A percentile compares a stretch with the other conserved stretches of the same genome.
Evolutionary conservation across 306 rosid genomes (phyloP).

Genomic region (Cucumis cinereus): DNA sequence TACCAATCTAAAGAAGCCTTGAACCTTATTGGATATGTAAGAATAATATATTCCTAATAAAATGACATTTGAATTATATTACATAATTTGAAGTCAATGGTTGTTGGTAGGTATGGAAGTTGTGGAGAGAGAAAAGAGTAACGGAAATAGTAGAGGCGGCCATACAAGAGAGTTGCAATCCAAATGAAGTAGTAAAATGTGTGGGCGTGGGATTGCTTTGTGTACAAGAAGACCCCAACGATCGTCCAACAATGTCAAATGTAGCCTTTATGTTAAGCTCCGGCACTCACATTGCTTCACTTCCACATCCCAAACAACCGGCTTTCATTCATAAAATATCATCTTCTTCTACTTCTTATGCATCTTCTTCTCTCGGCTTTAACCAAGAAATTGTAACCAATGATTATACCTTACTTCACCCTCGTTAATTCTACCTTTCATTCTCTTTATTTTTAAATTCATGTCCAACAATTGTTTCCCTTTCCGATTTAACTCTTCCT

Average conservation of each 20-base stretch:
- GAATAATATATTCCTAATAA: background rate
- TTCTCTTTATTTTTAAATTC: too few relatives aligned
- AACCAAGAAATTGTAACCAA: background rate
- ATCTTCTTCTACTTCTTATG: background rate
- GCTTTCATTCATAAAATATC: conserved; percentile 9
- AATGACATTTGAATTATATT: too few relatives aligned
- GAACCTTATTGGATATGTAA: conserved; percentile 8
- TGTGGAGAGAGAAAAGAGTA: conserved; percentile 12
- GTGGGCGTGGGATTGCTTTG: conserved; percentile 8
- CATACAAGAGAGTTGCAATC: background rate
- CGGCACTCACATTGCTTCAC: background rate
- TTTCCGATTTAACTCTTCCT: too few relatives aligned
- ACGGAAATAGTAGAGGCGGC: conserved; percentile 15
- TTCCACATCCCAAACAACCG: conserved; percentile 9
- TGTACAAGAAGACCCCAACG: conserved; percentile 6
- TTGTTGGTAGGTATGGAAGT: conserved; percentile 1
- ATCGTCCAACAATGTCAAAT: conserved; percentile 11
- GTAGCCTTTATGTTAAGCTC: conserved; percentile 8
- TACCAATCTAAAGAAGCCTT: background rate
- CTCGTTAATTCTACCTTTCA: background rate
- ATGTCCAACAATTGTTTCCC: too few relatives aligned
- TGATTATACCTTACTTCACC: background rate
- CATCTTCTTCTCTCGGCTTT: background rate
- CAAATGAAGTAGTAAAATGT: conserved; percentile 4
- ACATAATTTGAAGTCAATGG: background rate